Conservation (phyloP, 129 eudicot genomes). For the Flaveria linearis region DNA sequence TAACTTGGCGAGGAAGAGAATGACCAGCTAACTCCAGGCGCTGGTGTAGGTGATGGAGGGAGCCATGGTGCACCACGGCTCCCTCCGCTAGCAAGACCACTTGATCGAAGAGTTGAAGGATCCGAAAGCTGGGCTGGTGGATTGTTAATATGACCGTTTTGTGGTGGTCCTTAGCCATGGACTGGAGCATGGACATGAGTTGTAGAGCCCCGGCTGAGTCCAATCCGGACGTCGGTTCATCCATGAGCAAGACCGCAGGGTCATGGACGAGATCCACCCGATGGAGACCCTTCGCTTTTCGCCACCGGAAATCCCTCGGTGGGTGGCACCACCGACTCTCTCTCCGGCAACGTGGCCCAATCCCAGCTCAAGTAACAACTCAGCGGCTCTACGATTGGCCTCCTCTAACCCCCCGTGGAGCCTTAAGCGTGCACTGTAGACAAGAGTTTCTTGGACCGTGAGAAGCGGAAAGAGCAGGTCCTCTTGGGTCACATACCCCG, state of each 20-base stretch:
- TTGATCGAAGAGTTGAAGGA: constrained; percentile 58
- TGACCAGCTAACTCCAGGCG: constrained; percentile 52
- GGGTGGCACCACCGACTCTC: constrained; percentile 48
- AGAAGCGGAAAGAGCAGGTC: constrained; percentile 71
- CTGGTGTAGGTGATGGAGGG: constrained; percentile 46
- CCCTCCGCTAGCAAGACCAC: constrained; percentile 56
- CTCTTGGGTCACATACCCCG: constrained; percentile 70
- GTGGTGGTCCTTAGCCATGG: constrained; percentile 49
- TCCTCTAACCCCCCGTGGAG: constrained; percentile 31
- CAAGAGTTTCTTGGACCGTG: constrained; percentile 70
- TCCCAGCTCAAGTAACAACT: constrained; percentile 5
- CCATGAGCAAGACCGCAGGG: constrained; percentile 60
- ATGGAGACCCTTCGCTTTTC: constrained; percentile 67
- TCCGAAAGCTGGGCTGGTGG: constrained; percentile 79
- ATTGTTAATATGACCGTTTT: constrained; percentile 65
- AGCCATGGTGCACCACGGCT: constrained; percentile 52
- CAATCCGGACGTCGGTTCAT: constrained; percentile 78
- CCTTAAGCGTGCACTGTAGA: constrained; percentile 62
- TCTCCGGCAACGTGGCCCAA: constrained; percentile 43
- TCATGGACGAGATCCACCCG: constrained; percentile 75
- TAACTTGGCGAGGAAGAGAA: constrained; percentile 56
- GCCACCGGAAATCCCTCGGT: constrained; percentile 70
- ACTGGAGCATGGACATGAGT: constrained; percentile 53
- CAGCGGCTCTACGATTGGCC: constrained; percentile 35
- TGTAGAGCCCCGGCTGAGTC: constrained; percentile 73